Conservation (phyloP, 495 filamentous ascomycete genomes). For the Trypethelium eluteriae region DNA sequence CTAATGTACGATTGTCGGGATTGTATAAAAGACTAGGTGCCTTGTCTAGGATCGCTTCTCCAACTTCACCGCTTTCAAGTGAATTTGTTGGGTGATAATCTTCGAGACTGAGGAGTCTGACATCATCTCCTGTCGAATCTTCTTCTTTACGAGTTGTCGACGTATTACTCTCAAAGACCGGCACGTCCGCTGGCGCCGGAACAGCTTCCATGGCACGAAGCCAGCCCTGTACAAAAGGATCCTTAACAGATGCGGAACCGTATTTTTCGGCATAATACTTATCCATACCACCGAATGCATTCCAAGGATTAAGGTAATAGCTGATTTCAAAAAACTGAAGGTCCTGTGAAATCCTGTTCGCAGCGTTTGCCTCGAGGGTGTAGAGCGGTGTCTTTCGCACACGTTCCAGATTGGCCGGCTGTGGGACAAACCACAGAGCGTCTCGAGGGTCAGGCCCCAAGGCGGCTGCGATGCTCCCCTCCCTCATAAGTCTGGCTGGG, state of each 20-base stretch:
- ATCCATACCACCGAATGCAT: background rate
- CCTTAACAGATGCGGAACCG: background rate
- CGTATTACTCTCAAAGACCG: background rate
- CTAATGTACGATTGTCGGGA: conserved; percentile 1
- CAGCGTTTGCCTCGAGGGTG: background rate
- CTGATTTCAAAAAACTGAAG: background rate
- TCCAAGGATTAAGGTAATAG: background rate
- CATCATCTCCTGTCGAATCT: background rate
- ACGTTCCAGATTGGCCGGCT: background rate
- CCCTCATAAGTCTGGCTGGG: background rate
- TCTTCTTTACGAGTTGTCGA: background rate
- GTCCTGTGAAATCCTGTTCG: background rate
- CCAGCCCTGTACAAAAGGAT: conserved; percentile 3
- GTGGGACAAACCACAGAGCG: background rate
- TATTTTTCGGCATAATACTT: background rate
- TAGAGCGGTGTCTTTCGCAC: background rate
- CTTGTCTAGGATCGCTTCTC: background rate
- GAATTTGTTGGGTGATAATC: background rate
- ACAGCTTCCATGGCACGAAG: background rate
- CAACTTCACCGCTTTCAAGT: background rate
- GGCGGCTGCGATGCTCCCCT: background rate
- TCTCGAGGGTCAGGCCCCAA: background rate
- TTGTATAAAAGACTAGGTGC: background rate
- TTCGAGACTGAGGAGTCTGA: background rate
- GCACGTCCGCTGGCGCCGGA: background rate